Base-by-base conservation (phyloP, 163 green algal genomes). In the Scenedesmus sp. region DNA sequence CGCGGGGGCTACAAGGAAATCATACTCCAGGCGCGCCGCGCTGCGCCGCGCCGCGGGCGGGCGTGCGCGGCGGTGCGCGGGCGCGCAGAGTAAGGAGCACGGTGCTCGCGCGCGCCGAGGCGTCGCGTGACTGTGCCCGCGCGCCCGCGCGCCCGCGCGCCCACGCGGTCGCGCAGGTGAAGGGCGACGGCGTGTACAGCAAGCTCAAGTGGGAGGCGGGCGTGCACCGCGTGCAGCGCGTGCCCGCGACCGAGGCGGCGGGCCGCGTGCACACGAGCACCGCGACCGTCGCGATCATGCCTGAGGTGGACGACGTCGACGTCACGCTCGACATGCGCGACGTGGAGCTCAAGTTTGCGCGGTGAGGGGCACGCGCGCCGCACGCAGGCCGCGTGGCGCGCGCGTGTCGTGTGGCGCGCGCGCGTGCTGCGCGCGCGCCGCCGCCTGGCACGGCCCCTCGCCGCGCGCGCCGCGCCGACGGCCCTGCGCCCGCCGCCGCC, bases 151-250 rank as follows among this genome's bases (percentile, higher is more conserved):
- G n/a, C n/a, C n/a, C n/a, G n/a, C n/a, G n/a, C n/a, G n/a, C n/a
- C n/a, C n/a, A n/a, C n/a, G n/a, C n/a, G 4, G 20, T 34, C 5
- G 34, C 83, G 62, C 83, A 94, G 84, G 78, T 95, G 0, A 83
- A 81, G 31, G 95, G 95, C 0, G 87, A 92, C 11, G 83, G 77
- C 29, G 96, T 99, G 47, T 99, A 98, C 88, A 95, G 87, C 81
- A 98, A 98, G 83, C 86, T 99, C 29, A 99, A 99, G 80, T 99
- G 92, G 77, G 96, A 99, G 87, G 93, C 92, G 7, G 96, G 96
- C 18, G 96, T 99, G 70, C 96, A 99, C 86, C 86, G 96, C n/a
- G 96, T 99, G 78, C 96, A 99, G 88, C 88, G 96, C 11, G 87
- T 99, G 34, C 96, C 96, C 0, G 93, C 96, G 2, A 99, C 96